These are phyloP conservation scores for Halenospora varia DNA, from an alignment of 495 filamentous ascomycete genomes.

Conservation along the genomic window DNA sequence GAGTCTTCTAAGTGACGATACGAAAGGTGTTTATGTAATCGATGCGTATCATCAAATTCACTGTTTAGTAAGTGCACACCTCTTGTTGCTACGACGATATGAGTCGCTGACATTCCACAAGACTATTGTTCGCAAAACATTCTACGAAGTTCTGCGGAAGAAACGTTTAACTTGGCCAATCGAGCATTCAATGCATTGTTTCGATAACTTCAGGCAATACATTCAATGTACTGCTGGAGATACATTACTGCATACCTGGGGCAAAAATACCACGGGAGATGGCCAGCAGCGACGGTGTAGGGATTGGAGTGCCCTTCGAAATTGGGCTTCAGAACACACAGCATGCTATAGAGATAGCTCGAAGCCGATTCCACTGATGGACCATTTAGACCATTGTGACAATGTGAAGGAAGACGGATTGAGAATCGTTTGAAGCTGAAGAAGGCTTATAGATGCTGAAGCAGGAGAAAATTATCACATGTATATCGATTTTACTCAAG, in stretches of 20 bases:
- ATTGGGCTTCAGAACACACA: not conserved
- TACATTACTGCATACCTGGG: not conserved
- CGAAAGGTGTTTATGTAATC: not conserved
- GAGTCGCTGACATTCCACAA: not conserved
- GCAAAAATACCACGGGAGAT: not conserved
- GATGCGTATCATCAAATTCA: slow-evolving; percentile 1
- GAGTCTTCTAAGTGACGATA: not conserved
- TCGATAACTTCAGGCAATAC: not conserved
- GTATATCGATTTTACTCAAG: not conserved
- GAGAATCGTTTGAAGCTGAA: not conserved
- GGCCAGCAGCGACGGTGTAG: not conserved
- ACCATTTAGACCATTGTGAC: not conserved
- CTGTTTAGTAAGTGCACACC: not conserved
- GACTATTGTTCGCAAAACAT: not conserved
- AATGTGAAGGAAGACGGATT: not conserved
- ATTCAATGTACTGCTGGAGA: slow-evolving; percentile 1
- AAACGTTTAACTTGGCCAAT: not conserved
- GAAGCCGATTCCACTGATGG: not conserved
- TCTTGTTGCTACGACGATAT: not conserved
- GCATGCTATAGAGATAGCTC: not conserved
- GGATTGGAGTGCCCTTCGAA: not conserved
- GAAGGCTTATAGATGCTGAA: not conserved
- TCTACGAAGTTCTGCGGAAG: not conserved
- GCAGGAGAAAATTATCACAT: not conserved
- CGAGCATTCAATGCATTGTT: not conserved